Base-by-base conservation (phyloP, 1,284 basidiomycete genomes). In the Mycosarcoma mackinlayi region DNA sequence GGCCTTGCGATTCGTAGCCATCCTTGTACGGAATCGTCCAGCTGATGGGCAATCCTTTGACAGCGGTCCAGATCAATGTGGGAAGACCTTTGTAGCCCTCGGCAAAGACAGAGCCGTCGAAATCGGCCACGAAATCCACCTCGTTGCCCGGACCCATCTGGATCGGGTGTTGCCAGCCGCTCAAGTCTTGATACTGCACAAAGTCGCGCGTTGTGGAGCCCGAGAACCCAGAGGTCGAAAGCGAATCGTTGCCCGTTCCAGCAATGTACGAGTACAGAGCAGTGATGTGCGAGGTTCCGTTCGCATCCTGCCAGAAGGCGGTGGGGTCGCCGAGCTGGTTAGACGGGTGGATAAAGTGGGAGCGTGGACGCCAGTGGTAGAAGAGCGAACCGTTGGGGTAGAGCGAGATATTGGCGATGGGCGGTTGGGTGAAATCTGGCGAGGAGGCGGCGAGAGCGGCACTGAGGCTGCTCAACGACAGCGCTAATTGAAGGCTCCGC, bases 291-390 rank as follows among this genome's bases (percentile, higher is more conserved):
- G 55, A 39, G 5, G 38, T 56, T 7, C 52, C 52, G 8, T 54
- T 21, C 13, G 47, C 18, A 8, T 41, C 35, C 16, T 54, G 42
- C 66, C 66, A 70, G 41, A 70, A 63, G 10, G 55, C 56, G 16
- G 66, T 70, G 0, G 66, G 60, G 33, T 70, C 66, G 13, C 66
- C 66, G n/a, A 63, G 50, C 19, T 64, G 55, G 19, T 64, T 47
- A n/a, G 56, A 56, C 2, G 66, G 66, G 37, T 70, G 60, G 23
- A 70, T 60, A 35, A 64, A 70, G 53, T 70, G 66, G 4, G 66
- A 56, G 3, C 33, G 38, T 2, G 61, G 66, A 16, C 66, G 55
- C 66, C 66, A 70, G 45, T 70, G 66, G 41, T 54, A 42, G 56
- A 59, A 70, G 21, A 70, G 61, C 13, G 41, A 47, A 16, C 52